Percentiles rank a stretch among this genome's conserved stretches.
These are phyloP conservation scores for Talaromyces sp. DNA, from an alignment of 2,329 filamentous ascomycete species.

Conservation along the genomic window DNA sequence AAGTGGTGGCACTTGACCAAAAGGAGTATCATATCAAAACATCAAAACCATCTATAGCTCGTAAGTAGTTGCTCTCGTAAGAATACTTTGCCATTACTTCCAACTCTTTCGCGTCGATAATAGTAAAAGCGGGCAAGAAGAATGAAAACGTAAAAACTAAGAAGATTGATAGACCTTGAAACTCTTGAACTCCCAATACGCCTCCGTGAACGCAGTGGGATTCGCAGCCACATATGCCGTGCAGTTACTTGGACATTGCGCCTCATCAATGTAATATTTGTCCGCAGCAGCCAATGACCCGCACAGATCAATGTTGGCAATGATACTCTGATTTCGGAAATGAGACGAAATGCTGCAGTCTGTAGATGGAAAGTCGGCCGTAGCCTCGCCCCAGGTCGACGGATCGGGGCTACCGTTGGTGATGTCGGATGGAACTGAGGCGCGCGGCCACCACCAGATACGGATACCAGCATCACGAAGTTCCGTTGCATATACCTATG, in stretches of 20 bases:
- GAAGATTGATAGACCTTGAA: constrained; percentile 56
- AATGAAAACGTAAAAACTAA: background rate
- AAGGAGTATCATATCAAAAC: background rate
- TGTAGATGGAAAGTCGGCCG: constrained; percentile 63
- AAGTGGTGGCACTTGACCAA: constrained; percentile 6
- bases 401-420: constrained; percentile 53
- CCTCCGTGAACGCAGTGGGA: constrained; percentile 54
- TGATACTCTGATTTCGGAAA: constrained; percentile 63
- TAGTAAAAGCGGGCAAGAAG: background rate
- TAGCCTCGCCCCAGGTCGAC: constrained; percentile 57
- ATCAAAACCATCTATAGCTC: background rate
- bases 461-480: constrained; percentile 59
- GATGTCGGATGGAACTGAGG: constrained; percentile 52
- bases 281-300: constrained; percentile 49
- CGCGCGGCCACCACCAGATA: constrained; percentile 57
- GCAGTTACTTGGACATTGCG: constrained; percentile 52
- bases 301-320: constrained; percentile 64
- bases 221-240: constrained; percentile 56
- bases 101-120: background rate
- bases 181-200: constrained; percentile 62
- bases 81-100: background rate
- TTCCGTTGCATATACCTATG: constrained; percentile 56
- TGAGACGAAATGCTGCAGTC: constrained; percentile 57
- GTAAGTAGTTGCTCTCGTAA: background rate
- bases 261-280: constrained; percentile 32